Base-by-base conservation (phyloP, 257 asterid genomes). In the Capsicum pubescens region DNA sequence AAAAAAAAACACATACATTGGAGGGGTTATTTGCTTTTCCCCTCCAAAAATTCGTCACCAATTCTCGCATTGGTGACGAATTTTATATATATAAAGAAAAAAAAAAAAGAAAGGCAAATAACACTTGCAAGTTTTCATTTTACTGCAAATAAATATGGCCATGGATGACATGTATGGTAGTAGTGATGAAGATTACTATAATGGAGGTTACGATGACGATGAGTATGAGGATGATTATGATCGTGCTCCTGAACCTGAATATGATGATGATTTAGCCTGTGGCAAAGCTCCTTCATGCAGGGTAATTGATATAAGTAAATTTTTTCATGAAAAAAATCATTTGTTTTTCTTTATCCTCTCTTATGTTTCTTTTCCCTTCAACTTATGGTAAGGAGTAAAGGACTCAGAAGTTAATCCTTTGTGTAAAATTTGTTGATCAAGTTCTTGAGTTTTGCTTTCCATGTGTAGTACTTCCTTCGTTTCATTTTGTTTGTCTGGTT, bases 171-270 rank as follows among this genome's bases (percentile, higher is more conserved):
- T 66, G 60, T 81, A 85, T 71, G 87, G 63, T 57, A 83, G 90
- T 84, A 83, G 89, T 56, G 91, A 87, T 11, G 91, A 89, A 83
- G 92, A 85, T 39, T 89, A 12, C 76, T 80, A 80, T 81, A 60
- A 89, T 69, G 46, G 50, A 61, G 86, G 52, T 36, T 78, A 78
- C 42, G 84, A 86, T 15, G 88, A 86, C 12, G 88, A 84, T 13
- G 79, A 48, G 17, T 79, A n/a, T 13, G 80, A 46, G 1, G 80
- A 60, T 74, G 35, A 26, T 56, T 84, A 60, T 14, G 88, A 79
- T 11, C 78, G 57, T 7, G 66, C 58, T 57, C 74, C 85, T n/a
- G 90, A 87, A 70, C 44, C 85, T 11, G 91, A 87, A 66, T 57
- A 9, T 32, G 72, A 82, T 14, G 39, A 56, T 71, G 66, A 77